Conservation (phyloP, 108 stramenopile species). For the Nitzschia sp. region DNA sequence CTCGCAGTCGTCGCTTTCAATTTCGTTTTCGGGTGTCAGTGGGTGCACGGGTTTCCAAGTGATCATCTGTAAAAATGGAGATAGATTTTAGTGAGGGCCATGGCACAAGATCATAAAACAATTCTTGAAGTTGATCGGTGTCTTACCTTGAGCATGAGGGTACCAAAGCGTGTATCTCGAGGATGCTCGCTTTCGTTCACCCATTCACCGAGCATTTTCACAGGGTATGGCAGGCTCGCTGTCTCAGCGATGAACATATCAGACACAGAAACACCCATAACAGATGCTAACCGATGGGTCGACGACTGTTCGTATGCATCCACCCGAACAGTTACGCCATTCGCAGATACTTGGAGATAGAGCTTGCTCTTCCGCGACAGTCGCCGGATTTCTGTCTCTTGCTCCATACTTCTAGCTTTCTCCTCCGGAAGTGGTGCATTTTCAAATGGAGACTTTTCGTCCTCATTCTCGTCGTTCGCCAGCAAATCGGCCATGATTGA, state of each 20-base stretch:
- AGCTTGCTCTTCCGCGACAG: conserved; percentile 48
- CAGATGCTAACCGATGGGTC: conserved; percentile 67
- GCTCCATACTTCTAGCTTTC: conserved; percentile 25
- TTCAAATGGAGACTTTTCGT: conserved; percentile 29
- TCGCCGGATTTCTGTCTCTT: conserved; percentile 39
- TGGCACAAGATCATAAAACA: too few species aligned
- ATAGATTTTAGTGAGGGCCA: too few species aligned
- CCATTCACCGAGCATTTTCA: conserved; percentile 89
- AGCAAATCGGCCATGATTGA: conserved; percentile 58
- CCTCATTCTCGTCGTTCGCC: conserved; percentile 23
- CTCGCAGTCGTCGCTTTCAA: conserved; percentile 74
- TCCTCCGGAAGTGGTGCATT: conserved; percentile 64
- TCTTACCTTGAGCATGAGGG: conserved; percentile 72
- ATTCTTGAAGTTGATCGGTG: too few species aligned
- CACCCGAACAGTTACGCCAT: conserved; percentile 58
- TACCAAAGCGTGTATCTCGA: conserved; percentile 67
- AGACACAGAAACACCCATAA: conserved; percentile 53
- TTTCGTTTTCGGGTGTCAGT: conserved; percentile 60
- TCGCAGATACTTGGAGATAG: conserved; percentile 63
- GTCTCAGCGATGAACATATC: conserved; percentile 82
- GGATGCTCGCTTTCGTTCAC: conserved; percentile 80
- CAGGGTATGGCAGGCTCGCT: conserved; percentile 54
- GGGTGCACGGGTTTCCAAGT: conserved; percentile 65
- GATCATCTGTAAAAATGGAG: conserved; percentile 53
- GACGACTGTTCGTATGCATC: conserved; percentile 54